Evolutionary conservation across 805 yeast species (phyloP).

Genomic region (Scheffersomyces amazonensis): DNA sequence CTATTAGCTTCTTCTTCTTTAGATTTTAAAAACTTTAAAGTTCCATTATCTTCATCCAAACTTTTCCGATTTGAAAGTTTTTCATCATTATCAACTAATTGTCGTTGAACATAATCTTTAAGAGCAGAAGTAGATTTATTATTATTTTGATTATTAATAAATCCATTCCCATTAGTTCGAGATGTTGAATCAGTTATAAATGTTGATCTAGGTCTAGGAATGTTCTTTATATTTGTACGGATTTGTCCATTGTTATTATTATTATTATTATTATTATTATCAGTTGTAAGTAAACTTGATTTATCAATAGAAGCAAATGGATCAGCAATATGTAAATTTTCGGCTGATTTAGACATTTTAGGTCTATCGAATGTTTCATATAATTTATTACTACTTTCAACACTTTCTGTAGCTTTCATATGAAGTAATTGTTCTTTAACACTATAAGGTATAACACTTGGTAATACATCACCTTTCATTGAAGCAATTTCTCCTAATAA

Average conservation of each 20-base stretch:
- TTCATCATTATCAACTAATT: constrained; percentile 24
- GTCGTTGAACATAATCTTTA: constrained; percentile 31
- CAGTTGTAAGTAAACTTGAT: constrained; percentile 21
- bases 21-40: constrained; percentile 34
- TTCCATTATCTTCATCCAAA: constrained; percentile 23
- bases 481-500: constrained; percentile 64
- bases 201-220: constrained; percentile 1
- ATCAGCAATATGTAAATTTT: constrained; percentile 19
- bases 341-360: constrained; percentile 1
- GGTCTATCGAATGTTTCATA: constrained; percentile 1
- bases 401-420: neutral
- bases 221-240: neutral
- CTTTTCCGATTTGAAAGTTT: constrained; percentile 12
- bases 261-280: neutral
- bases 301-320: constrained; percentile 45
- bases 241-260: too few species aligned
- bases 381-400: neutral
- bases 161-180: neutral
- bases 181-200: neutral
- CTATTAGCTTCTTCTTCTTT: constrained; percentile 21
- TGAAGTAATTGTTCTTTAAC: constrained; percentile 18
- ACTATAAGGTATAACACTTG: constrained; percentile 40
- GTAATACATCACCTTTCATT: constrained; percentile 48
- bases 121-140: constrained; percentile 17
- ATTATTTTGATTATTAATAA: neutral